Conservation (phyloP, 192 early-diverging fungal genomes). For the Dissophora ornata region DNA sequence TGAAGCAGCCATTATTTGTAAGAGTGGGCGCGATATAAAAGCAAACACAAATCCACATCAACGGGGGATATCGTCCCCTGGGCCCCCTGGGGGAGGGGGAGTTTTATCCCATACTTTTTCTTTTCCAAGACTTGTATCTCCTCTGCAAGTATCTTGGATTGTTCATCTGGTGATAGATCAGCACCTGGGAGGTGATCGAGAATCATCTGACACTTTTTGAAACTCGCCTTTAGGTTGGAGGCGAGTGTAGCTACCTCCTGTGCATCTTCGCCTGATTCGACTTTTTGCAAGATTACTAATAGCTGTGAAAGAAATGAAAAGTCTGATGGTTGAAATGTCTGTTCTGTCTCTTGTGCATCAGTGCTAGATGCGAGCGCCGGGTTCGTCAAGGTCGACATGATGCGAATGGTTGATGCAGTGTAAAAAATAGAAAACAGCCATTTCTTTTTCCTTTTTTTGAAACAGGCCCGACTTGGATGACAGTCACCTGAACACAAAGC, state of each 20-base stretch:
- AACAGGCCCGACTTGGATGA: no score
- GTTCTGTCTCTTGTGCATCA: conserved; percentile 21
- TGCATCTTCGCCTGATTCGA: conserved; percentile 45
- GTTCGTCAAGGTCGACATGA: conserved; percentile 4
- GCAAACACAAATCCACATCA: not conserved
- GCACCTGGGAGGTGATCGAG: conserved; percentile 57
- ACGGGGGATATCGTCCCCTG: not conserved
- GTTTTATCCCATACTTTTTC: conserved; percentile 26
- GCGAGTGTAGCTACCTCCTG: conserved; percentile 45
- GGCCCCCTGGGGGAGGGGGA: no score
- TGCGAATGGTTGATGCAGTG: not conserved
- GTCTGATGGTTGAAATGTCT: conserved; percentile 47
- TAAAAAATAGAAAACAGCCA: not conserved
- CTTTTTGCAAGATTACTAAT: conserved; percentile 30
- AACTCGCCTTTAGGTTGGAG: conserved; percentile 46
- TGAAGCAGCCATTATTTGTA: not conserved
- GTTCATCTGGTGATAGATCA: conserved; percentile 53
- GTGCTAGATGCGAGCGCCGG: not conserved
- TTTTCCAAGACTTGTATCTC: conserved; percentile 32
- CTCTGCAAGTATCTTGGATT: conserved; percentile 33
- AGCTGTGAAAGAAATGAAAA: conserved; percentile 56
- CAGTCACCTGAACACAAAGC: not conserved
- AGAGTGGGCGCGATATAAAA: not conserved
- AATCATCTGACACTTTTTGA: conserved; percentile 53
- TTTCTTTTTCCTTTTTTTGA: no score